Percentiles rank a stretch among this genome's conserved stretches.
These are phyloP conservation scores for Dittrichia graveolens DNA, from an alignment of 129 eudicot genomes.

Conservation along the genomic window DNA sequence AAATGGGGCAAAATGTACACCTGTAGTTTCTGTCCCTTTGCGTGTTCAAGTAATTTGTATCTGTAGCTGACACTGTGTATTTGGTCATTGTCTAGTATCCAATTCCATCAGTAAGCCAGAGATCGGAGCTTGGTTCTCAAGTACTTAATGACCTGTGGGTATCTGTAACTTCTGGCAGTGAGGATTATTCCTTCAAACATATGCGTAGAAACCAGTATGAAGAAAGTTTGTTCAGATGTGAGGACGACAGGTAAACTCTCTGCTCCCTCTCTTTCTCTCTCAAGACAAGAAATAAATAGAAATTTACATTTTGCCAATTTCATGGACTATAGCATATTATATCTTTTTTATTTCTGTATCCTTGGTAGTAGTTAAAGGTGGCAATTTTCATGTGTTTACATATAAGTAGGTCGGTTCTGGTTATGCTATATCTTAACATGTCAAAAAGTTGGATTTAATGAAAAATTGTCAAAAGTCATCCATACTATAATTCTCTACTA, in stretches of 20 bases:
- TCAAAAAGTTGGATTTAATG: not conserved
- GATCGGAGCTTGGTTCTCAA: slow-evolving; percentile 85
- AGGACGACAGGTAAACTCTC: slow-evolving; percentile 87
- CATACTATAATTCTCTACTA: not conserved
- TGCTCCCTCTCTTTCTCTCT: not conserved
- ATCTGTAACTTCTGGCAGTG: slow-evolving; percentile 98
- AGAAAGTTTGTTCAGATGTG: slow-evolving; percentile 97
- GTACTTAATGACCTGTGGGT: slow-evolving; percentile 96
- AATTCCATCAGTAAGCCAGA: slow-evolving; percentile 80
- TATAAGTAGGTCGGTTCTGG: not conserved
- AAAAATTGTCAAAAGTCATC: not conserved
- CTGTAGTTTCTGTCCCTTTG: not conserved
- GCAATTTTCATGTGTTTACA: not conserved
- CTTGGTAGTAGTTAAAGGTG: not conserved
- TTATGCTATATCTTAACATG: not conserved
- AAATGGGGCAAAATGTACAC: not conserved
- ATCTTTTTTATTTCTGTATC: not conserved
- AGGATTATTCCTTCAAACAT: slow-evolving; percentile 98
- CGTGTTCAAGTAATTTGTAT: slow-evolving; percentile 2
- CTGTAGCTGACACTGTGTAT: slow-evolving; percentile 18
- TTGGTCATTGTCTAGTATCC: slow-evolving; percentile 69
- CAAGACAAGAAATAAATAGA: not conserved
- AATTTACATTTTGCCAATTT: not conserved
- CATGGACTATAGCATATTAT: not conserved
- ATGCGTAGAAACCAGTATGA: slow-evolving; percentile 99